Evolutionary conservation across 441 rosid species (phyloP).

Genomic region (Pelargonium fulgidum): DNA sequence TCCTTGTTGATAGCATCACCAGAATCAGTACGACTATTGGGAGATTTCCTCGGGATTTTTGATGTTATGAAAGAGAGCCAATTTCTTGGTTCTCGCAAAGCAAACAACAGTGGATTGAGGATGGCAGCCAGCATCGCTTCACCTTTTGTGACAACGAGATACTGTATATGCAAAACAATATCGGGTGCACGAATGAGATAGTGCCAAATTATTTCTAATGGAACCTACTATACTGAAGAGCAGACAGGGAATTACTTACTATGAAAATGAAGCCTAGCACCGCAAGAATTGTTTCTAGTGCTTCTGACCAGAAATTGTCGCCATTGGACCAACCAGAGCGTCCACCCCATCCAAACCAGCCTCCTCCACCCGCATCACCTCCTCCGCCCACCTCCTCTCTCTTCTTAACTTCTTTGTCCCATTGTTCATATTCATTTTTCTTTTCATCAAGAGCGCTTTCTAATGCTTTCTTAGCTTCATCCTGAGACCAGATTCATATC

Average conservation of each 20-base stretch:
- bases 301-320: slow-evolving; percentile 75
- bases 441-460: slow-evolving; percentile 85
- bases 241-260: slow-evolving; percentile 37
- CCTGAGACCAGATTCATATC: slow-evolving; percentile 34
- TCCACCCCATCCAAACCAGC: slow-evolving; percentile 85
- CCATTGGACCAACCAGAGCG: slow-evolving; percentile 66
- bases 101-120: slow-evolving; percentile 60
- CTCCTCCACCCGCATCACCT: slow-evolving; percentile 57
- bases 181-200: neutral
- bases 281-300: slow-evolving; percentile 54
- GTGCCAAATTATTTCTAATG: neutral
- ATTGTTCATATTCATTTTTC: slow-evolving; percentile 69
- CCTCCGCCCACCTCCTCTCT: slow-evolving; percentile 76
- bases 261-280: slow-evolving; percentile 53
- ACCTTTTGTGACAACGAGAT: slow-evolving; percentile 64
- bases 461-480: slow-evolving; percentile 79
- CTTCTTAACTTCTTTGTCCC: slow-evolving; percentile 77
- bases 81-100: slow-evolving; percentile 59
- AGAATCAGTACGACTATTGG: slow-evolving; percentile 20
- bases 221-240: neutral
- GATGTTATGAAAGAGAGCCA: slow-evolving; percentile 44
- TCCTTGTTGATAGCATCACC: slow-evolving; percentile 30
- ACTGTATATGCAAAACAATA: slow-evolving; percentile 36
- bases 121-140: slow-evolving; percentile 58
- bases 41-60: slow-evolving; percentile 33